phyloP scores from a whole-genome alignment of 768 basidiomycete genomes.

The Amylocystis lapponica region DNA sequence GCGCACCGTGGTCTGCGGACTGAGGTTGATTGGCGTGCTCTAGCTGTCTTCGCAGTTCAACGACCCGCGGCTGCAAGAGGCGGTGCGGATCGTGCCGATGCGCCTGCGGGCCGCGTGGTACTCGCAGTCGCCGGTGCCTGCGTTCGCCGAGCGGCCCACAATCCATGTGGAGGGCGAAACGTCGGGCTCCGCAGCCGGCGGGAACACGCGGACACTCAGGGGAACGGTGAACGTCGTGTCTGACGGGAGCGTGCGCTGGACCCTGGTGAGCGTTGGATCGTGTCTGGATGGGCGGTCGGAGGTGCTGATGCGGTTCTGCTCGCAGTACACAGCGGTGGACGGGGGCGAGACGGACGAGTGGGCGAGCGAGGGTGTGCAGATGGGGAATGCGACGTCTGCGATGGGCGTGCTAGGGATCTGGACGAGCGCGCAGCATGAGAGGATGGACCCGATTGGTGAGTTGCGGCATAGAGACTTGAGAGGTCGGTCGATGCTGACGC shows the following conservation, averaged over 20 bases:
- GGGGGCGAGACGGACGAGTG: conserved; percentile 35
- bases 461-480: conserved; percentile 4
- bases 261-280: conserved; percentile 31
- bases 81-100: conserved; percentile 49
- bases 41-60: conserved; percentile 24
- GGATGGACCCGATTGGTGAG: conserved; percentile 39
- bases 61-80: conserved; percentile 33
- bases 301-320: conserved; percentile 1
- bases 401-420: conserved; percentile 49
- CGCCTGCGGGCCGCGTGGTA: conserved; percentile 30
- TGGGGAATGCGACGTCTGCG: conserved; percentile 47
- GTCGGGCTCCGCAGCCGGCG: conserved; percentile 33
- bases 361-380: conserved; percentile 49
- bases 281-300: neutral
- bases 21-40: conserved; percentile 1
- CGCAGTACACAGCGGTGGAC: conserved; percentile 18
- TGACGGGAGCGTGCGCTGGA: conserved; percentile 47
- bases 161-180: conserved; percentile 46
- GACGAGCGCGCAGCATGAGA: conserved; percentile 47
- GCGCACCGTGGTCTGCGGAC: too few species aligned
- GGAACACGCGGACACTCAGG: conserved; percentile 28
- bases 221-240: conserved; percentile 45
- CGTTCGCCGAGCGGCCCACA: conserved; percentile 34
- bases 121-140: conserved; percentile 16
- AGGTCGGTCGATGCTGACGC: neutral